These are phyloP conservation scores for Podospora pseudopauciseta DNA, from an alignment of 495 filamentous ascomycete genomes.

Conservation along the genomic window DNA sequence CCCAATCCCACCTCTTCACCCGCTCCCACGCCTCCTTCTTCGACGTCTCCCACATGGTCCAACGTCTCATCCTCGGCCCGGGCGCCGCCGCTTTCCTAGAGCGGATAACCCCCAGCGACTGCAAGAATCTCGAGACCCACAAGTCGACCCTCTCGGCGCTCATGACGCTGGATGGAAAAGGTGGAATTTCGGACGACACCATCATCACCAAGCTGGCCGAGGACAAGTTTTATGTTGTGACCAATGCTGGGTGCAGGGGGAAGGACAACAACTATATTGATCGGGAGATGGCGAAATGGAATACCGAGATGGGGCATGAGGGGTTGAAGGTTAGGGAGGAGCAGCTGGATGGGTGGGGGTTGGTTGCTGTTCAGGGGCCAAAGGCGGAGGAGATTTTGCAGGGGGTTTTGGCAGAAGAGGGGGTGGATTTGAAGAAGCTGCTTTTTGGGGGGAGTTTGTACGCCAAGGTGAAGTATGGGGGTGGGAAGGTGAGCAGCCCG, in stretches of 20 bases:
- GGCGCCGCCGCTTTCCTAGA: constrained; percentile 74
- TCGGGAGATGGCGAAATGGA: constrained; percentile 58
- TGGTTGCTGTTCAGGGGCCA: constrained; percentile 89
- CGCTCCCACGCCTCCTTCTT: constrained; percentile 83
- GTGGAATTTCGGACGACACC: constrained; percentile 90
- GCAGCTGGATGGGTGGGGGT: constrained; percentile 61
- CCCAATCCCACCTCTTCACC: constrained; percentile 82
- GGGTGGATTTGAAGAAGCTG: constrained; percentile 60
- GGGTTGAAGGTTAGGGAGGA: constrained; percentile 53
- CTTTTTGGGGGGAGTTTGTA: constrained; percentile 73
- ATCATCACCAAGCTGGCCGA: constrained; percentile 73
- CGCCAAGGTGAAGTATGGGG: constrained; percentile 44
- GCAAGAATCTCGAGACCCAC: constrained; percentile 44
- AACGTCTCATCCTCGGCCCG: constrained; percentile 67
- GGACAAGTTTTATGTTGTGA: constrained; percentile 83
- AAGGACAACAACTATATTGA: constrained; percentile 78
- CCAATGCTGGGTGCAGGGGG: constrained; percentile 86
- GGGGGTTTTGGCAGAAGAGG: constrained; percentile 45
- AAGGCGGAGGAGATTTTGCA: constrained; percentile 60
- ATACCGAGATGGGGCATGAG: constrained; percentile 55
- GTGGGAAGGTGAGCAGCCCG: constrained; percentile 43
- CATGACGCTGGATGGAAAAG: constrained; percentile 64
- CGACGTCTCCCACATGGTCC: constrained; percentile 78
- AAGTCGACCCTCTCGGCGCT: constrained; percentile 77
- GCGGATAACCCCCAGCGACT: constrained; percentile 69